Evolutionary conservation across 139 green algal genomes (phyloP), one percentile per base, ranked within the genome.

Genomic region (Pseudopediastrum boryanum): DNA sequence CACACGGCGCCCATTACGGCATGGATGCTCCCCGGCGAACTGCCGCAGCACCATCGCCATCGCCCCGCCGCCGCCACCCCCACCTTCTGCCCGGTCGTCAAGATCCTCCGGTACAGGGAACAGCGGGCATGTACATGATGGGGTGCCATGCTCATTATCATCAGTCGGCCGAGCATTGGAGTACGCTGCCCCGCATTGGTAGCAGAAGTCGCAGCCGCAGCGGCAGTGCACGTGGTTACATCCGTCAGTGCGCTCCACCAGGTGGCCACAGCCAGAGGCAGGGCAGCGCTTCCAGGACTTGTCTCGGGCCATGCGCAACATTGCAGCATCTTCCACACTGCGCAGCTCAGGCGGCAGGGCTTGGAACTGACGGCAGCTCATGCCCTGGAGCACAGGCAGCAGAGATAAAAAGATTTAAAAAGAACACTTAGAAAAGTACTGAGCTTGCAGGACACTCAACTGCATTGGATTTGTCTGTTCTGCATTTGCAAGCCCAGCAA

Each of bases 161-260:
- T 52, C 51, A 9, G 79, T 84, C 16, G 79, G 64, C 4, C n/a
- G 9, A 2, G 5, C 69, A 54, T 27, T 52, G 1, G 43, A 43
- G 75, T 89, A 88, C 12, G 54, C 46, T 9, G 27, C 41, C 25
- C 86, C 86, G 63, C 86, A 91, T 1, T 42, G 50, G 36, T 88
- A 91, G 79, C 84, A 91, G 72, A 91, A 90, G 36, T 43, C 7
- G 12, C 48, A 9, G 12, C 78, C 81, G 51, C 86, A 91, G 42
- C 58, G 78, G 82, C 86, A 91, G 19, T 16, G 23, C 78, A 91
- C 81, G 63, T 89, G 77, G 58, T 84, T 88, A 85, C 86, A 88
- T 67, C 87, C 87, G 51, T 88, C 78, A 2, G 9, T 84, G 9
- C 84, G 84, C 66, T 89, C 82, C 27, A 91, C 84, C 42, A 88